phyloP scores from a whole-genome alignment of 2,329 filamentous ascomycete species.

The Fonsecaea multimorphosa region DNA sequence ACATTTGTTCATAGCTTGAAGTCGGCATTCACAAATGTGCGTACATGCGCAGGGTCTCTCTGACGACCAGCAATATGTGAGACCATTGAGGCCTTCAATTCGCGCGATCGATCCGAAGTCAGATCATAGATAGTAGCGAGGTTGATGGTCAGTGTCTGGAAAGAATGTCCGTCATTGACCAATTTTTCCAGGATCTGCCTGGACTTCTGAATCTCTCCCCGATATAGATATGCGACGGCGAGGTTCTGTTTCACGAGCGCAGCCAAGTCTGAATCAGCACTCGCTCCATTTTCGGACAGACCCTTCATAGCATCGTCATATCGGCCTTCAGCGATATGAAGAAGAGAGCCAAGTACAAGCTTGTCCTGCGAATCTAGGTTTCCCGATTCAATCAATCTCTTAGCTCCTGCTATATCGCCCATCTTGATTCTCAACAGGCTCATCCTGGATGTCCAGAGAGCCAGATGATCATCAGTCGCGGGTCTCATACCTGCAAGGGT shows the following conservation, averaged over 20 bases:
- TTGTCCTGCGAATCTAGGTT: slow-evolving; percentile 49
- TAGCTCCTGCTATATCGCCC: slow-evolving; percentile 75
- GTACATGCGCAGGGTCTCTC: slow-evolving; percentile 61
- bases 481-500: slow-evolving; percentile 69
- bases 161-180: slow-evolving; percentile 67
- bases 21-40: slow-evolving; percentile 74
- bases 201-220: slow-evolving; percentile 75
- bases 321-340: slow-evolving; percentile 78
- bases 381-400: slow-evolving; percentile 55
- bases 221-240: slow-evolving; percentile 83
- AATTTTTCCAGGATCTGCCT: slow-evolving; percentile 70
- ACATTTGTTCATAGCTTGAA: slow-evolving; percentile 70
- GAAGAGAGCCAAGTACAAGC: slow-evolving; percentile 66
- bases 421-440: slow-evolving; percentile 77
- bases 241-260: slow-evolving; percentile 81
- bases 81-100: slow-evolving; percentile 72
- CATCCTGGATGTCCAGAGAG: slow-evolving; percentile 46
- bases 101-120: slow-evolving; percentile 76
- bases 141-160: slow-evolving; percentile 85
- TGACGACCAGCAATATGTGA: slow-evolving; percentile 70
- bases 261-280: slow-evolving; percentile 53
- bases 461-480: slow-evolving; percentile 39
- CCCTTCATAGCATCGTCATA: slow-evolving; percentile 65
- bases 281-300: slow-evolving; percentile 19
- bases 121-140: slow-evolving; percentile 90